A percentile compares a stretch with the other conserved stretches of the same genome.
Conservation (phyloP, 1,139 yeast genomes). For the Casaregolazyma suthepensis region DNA sequence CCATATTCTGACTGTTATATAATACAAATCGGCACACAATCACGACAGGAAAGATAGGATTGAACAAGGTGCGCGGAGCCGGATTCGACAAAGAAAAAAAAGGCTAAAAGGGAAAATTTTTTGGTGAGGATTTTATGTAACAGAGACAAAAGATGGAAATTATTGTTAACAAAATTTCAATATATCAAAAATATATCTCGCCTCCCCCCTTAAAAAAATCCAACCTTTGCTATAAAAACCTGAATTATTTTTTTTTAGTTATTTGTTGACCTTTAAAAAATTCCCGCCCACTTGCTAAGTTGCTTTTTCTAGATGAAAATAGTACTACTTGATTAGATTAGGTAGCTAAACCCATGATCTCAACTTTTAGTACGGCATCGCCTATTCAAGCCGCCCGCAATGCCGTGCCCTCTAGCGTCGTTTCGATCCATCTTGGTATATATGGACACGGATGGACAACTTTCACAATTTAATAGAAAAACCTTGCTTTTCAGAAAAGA, state of each 20-base stretch:
- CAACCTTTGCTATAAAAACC: background rate
- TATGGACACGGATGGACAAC: background rate
- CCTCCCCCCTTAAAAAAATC: background rate
- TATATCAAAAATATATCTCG: no score
- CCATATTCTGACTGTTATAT: background rate
- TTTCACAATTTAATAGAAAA: background rate
- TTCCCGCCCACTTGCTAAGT: background rate
- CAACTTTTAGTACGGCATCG: background rate
- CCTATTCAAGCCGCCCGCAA: background rate
- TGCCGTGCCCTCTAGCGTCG: background rate
- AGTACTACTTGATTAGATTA: background rate
- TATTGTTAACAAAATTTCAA: background rate
- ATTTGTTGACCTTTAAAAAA: background rate
- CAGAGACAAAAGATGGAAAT: no score
- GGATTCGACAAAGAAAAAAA: no score
- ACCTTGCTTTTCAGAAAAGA: background rate
- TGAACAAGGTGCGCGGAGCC: background rate
- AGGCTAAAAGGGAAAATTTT: background rate
- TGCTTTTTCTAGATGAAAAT: background rate
- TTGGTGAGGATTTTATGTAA: background rate
- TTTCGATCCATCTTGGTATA: background rate
- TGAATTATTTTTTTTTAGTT: background rate
- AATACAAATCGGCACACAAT: background rate
- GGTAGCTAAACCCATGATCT: background rate
- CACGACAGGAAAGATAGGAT: background rate